phyloP scores from a whole-genome alignment of 306 rosid genomes.

The Trifolium pratense region DNA sequence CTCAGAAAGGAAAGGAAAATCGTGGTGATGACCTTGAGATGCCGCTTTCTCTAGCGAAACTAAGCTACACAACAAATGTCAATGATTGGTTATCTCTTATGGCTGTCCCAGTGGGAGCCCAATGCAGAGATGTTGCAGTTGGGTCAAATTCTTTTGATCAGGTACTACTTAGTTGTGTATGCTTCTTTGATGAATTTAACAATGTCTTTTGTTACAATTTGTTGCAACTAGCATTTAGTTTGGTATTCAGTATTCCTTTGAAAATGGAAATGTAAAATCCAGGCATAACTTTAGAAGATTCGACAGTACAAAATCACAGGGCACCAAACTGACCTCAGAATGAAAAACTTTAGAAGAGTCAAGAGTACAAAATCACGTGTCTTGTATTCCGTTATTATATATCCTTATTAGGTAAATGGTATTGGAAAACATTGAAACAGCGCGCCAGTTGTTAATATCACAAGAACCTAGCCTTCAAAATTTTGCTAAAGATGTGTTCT shows the following conservation, averaged over 20 bases:
- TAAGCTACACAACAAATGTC: slow-evolving; percentile 55
- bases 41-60: slow-evolving; percentile 72
- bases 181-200: slow-evolving; percentile 3
- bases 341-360: neutral
- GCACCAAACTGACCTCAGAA: neutral
- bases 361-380: neutral
- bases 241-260: neutral
- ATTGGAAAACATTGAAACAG: slow-evolving; percentile 11
- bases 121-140: slow-evolving; percentile 72
- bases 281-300: no score
- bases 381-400: neutral
- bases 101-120: slow-evolving; percentile 81
- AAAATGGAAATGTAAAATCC: slow-evolving; percentile 2
- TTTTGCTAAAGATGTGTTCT: neutral
- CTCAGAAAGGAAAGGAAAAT: slow-evolving; percentile 49
- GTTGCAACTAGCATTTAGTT: slow-evolving; percentile 12
- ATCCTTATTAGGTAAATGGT: neutral
- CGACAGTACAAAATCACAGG: no score
- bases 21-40: slow-evolving; percentile 46
- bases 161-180: slow-evolving; percentile 48
- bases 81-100: slow-evolving; percentile 70
- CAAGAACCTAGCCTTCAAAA: neutral
- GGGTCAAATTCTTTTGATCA: slow-evolving; percentile 59
- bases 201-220: neutral
- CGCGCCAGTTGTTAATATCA: neutral